Base-by-base conservation (phyloP, 352 stramenopile genomes). In the Pythium dissimile region DNA sequence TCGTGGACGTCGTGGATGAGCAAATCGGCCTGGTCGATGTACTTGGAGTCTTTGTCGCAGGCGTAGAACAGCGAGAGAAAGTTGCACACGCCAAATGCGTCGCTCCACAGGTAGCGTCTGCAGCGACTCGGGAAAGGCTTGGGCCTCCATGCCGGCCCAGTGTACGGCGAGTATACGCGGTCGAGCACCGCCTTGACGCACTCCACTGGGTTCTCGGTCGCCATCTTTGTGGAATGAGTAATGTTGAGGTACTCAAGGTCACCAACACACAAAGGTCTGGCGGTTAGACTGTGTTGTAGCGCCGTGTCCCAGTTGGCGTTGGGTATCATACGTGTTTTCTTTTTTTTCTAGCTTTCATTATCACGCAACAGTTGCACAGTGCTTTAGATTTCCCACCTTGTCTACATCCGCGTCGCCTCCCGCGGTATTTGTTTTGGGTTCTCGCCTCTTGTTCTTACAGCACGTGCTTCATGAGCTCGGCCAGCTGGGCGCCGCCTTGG, bases 391-490 rank as follows among this genome's bases (percentile, higher is more conserved):
- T n/a, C n/a, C 26, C 21, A 12, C 16, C 42, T 48, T 48, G 42
- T 48, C 42, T 48, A 48, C 42, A 48, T n/a, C 34, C 34, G 34
- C 34, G 34, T 41, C 34, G 16, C 34, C 20, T 41, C 34, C 34
- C 34, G 34, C 34, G 34, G 38, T 38, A 9, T 6, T 44, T n/a
- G 6, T 5, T 28, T 16, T 15, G 16, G 47, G 9, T 28, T 37
- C 15, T n/a, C 27, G 15, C 20, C 6, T 23, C 28, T 7, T 28
- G 21, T 23, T 8, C 28, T 42, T 55, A 86, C 18, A 91, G 64
- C 28, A 88, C 68, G 42, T 59, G 76, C 65, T 84, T 78, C 64
- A 89, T 69, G 23, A 83, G 51, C 42, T 92, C 76, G 15, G 71
- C 71, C 35, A 89, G 84, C 53, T 89, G 79, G 21, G 68, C 64